Evolutionary conservation across 2,329 filamentous ascomycete species (phyloP).

Genomic region (Epicoccum sorghinum): DNA sequence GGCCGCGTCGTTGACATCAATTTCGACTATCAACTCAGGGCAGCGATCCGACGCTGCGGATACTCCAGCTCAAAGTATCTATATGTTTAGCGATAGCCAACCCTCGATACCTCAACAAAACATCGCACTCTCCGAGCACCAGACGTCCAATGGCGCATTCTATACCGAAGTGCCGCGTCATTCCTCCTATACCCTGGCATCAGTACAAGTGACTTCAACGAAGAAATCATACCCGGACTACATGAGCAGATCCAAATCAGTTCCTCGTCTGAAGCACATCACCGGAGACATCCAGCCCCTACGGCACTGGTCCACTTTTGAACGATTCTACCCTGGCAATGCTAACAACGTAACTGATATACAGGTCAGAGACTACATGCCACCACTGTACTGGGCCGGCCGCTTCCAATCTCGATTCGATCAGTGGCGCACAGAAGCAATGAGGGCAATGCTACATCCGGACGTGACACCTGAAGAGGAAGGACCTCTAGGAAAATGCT

Average conservation of each 20-base stretch:
- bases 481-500: conserved; percentile 29
- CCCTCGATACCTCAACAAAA: too few species aligned
- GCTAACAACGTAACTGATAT: conserved; percentile 27
- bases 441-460: conserved; percentile 28
- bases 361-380: conserved; percentile 45
- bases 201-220: background rate
- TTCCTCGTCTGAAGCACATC: background rate
- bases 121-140: too few species aligned
- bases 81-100: too few species aligned
- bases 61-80: background rate
- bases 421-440: conserved; percentile 43
- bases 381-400: conserved; percentile 43
- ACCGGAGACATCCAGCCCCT: background rate
- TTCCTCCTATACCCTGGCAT: background rate
- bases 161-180: background rate
- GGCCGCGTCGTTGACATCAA: background rate
- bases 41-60: background rate
- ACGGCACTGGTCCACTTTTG: conserved; percentile 17
- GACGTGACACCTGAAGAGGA: conserved; percentile 6
- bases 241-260: background rate
- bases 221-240: background rate
- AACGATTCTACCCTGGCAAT: conserved; percentile 10
- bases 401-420: conserved; percentile 43
- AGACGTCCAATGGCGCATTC: too few species aligned
- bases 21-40: background rate